A percentile compares a stretch with the other conserved stretches of the same genome.
These are phyloP conservation scores for Solanum lycopersicoides DNA, from an alignment of 257 asterid genomes.

Conservation along the genomic window DNA sequence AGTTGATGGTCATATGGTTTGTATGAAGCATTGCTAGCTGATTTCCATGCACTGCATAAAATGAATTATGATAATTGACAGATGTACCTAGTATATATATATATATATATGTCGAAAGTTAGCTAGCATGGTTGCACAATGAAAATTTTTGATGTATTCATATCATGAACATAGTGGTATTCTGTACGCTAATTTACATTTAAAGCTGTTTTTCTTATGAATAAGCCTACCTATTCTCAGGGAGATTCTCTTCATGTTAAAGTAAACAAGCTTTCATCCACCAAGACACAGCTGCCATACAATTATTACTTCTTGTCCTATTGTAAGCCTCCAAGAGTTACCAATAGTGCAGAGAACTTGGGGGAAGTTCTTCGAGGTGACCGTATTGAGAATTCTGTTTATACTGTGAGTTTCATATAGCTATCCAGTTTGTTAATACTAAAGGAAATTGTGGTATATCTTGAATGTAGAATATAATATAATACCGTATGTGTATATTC, in stretches of 20 bases:
- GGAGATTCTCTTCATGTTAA: constrained; percentile 47
- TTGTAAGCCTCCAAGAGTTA: constrained; percentile 36
- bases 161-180: not conserved
- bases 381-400: constrained; percentile 37
- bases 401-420: constrained; percentile 23
- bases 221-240: constrained; percentile 8
- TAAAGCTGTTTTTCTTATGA: not conserved
- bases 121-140: too few relatives aligned
- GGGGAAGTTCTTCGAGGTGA: not conserved
- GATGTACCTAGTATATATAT: not conserved
- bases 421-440: not conserved
- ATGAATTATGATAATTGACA: not conserved
- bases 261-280: constrained; percentile 46
- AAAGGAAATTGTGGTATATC: not conserved
- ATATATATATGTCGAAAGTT: too few relatives aligned
- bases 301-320: constrained; percentile 38
- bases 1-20: not conserved
- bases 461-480: not conserved
- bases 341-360: constrained; percentile 4
- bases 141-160: too few relatives aligned
- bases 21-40: not conserved
- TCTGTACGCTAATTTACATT: not conserved
- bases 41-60: not conserved
- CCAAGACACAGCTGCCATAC: constrained; percentile 4
- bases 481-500: not conserved